Base-by-base conservation (phyloP, 257 asterid species). In the Coffea canephora region DNA sequence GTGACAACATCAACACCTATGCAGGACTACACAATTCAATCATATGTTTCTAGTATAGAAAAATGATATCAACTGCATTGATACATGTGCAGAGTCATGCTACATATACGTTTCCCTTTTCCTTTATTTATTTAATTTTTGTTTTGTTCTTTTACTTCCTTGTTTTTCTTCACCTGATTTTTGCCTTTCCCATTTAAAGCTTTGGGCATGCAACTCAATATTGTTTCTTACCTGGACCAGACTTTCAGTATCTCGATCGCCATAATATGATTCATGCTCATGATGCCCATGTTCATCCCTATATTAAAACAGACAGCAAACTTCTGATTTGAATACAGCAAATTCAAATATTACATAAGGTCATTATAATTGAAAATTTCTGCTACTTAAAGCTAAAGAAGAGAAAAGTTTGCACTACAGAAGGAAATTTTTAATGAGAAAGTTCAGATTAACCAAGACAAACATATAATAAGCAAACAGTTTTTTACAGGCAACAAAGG, bases 251-350 rank as follows among this genome's bases (percentile, higher is more conserved):
- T 96, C 98, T 74, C 98, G 93, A 86, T 96, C 98, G 2, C 99
- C 99, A 88, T 96, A 94, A 87, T 96, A 96, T 13, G 99, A 87
- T 85, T 96, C 99, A 52, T 96, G 98, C 12, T 94, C 95, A 74
- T 94, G 99, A 87, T 91, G 98, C 64, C 98, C 97, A 76, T 91
- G 95, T 62, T 90, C 92, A 25, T 89, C 98, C 82, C 97, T 96
- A 91, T 46, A 77, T 73, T 21, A 68, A 71, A 70, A 81, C 34
- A 14, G 43, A 25, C 57, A 68, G 46, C 74, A 76, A 82, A 72
- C 49, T 74, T 76, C 50, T 76, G 78, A 55, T 78, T 74, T 54
- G 34, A 55, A 76, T 66, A 77, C 43, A 52, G 6, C 52, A 76
- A 43, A 23, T 50, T 1, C 23, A 27, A 55, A 65, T 52, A 18